phyloP scores from a whole-genome alignment of 306 rosid genomes.

The Crataegus laevigata region DNA sequence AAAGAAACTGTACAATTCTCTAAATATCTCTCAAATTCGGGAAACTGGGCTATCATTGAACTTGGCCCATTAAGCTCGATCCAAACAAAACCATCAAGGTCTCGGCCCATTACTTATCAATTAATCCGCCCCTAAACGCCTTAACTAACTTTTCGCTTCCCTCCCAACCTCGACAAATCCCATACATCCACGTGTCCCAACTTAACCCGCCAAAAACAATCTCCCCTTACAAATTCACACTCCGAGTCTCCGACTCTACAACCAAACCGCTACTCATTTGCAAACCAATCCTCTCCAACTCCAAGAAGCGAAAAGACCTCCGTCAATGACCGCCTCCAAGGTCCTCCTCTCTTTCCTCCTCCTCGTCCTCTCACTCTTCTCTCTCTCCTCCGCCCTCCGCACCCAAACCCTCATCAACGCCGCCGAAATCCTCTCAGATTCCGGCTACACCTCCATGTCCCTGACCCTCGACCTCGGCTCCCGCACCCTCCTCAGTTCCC shows the following conservation, averaged over 20 bases:
- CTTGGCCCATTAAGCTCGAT: no score
- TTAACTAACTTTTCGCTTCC: not conserved
- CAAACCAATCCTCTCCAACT: not conserved
- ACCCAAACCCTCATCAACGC: constrained; percentile 42
- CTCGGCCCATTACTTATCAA: not conserved
- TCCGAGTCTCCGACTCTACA: not conserved
- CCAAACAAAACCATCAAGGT: no score
- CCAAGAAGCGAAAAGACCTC: not conserved
- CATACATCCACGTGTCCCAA: not conserved
- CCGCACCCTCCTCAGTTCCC: constrained; percentile 14
- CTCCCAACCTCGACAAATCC: not conserved
- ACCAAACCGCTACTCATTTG: not conserved
- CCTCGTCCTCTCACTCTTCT: constrained; percentile 16
- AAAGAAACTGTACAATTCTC: no score
- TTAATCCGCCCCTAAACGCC: not conserved
- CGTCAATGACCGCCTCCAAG: constrained; percentile 24
- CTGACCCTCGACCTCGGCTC: constrained; percentile 44
- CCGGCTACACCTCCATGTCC: constrained; percentile 53
- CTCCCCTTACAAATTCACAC: no score
- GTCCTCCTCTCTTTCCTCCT: constrained; percentile 1
- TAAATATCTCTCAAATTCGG: no score
- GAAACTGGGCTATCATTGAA: no score
- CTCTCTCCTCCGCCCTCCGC: constrained; percentile 18
- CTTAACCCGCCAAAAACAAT: constrained; percentile 1
- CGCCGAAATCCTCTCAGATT: constrained; percentile 41